phyloP scores from a whole-genome alignment of 2,329 filamentous ascomycete genomes.

The Claviceps lovelessii region DNA sequence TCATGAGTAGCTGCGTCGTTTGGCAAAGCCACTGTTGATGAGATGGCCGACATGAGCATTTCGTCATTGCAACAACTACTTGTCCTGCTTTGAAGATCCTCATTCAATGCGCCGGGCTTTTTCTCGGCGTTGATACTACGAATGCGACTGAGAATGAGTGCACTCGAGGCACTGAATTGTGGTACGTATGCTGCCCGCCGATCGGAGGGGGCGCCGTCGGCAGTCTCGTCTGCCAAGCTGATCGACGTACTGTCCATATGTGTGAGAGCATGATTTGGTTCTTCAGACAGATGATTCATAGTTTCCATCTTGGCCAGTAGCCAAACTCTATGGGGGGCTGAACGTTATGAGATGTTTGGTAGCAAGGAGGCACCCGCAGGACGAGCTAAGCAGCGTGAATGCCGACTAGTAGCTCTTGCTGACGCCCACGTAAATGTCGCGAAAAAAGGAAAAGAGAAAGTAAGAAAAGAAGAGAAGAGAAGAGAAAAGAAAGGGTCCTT shows the following conservation, averaged over 20 bases:
- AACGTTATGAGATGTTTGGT: not conserved
- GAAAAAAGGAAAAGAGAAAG: not conserved
- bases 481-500: not conserved
- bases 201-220: not conserved
- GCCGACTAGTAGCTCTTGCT: not conserved
- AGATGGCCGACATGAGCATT: not conserved
- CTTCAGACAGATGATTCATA: no score
- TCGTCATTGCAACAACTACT: not conserved
- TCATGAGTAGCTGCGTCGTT: not conserved
- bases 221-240: not conserved
- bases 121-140: not conserved
- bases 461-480: not conserved
- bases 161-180: conserved; percentile 2
- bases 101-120: not conserved
- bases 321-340: not conserved
- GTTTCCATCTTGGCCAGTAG: not conserved
- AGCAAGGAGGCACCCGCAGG: not conserved
- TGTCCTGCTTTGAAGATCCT: not conserved
- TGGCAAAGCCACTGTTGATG: not conserved
- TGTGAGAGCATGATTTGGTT: not conserved
- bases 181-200: conserved; percentile 2
- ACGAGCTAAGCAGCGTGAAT: not conserved
- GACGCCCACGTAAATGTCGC: not conserved
- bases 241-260: not conserved
- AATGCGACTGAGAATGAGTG: conserved; percentile 4